These are phyloP conservation scores for Pestalotiopsis sp. DNA, from an alignment of 2,329 filamentous ascomycete species.

Conservation along the genomic window DNA sequence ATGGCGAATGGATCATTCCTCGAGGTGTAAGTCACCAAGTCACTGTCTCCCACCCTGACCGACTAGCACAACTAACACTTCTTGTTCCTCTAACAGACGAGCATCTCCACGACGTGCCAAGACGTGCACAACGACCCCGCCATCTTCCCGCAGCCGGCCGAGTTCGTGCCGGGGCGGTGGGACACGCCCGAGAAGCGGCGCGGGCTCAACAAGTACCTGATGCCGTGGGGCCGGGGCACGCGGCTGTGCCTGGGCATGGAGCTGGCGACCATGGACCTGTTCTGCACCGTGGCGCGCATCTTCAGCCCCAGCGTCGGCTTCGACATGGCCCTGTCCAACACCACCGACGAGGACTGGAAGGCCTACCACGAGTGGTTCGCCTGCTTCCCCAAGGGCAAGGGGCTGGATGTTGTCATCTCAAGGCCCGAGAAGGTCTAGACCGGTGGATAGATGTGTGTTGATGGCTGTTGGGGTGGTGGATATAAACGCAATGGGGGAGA, in stretches of 20 bases:
- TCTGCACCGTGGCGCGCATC: constrained; percentile 24
- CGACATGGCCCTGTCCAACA: constrained; percentile 19
- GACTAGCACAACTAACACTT: background rate
- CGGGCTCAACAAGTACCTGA: constrained; percentile 21
- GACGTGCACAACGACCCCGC: constrained; percentile 22
- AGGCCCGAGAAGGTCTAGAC: background rate
- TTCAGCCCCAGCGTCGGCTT: constrained; percentile 23
- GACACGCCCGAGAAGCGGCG: constrained; percentile 17
- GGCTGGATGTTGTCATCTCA: constrained; percentile 21
- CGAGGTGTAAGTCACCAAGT: constrained; percentile 20
- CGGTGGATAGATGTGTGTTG: background rate
- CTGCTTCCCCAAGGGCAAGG: constrained; percentile 22
- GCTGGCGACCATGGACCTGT: constrained; percentile 25
- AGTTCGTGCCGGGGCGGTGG: constrained; percentile 25
- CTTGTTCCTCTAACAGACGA: constrained; percentile 15
- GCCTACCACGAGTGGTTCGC: constrained; percentile 26
- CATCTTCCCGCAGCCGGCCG: constrained; percentile 18
- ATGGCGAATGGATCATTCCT: constrained; percentile 20
- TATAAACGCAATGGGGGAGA: background rate
- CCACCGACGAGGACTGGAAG: constrained; percentile 23
- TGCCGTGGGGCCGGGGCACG: constrained; percentile 24
- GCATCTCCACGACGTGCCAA: constrained; percentile 25
- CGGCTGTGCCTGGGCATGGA: constrained; percentile 25
- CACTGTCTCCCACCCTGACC: no score
- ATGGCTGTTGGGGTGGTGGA: background rate